Percentiles rank a stretch among this genome's conserved stretches.
Conservation (phyloP, 805 yeast genomes). For the Starmerella sirachaensis region DNA sequence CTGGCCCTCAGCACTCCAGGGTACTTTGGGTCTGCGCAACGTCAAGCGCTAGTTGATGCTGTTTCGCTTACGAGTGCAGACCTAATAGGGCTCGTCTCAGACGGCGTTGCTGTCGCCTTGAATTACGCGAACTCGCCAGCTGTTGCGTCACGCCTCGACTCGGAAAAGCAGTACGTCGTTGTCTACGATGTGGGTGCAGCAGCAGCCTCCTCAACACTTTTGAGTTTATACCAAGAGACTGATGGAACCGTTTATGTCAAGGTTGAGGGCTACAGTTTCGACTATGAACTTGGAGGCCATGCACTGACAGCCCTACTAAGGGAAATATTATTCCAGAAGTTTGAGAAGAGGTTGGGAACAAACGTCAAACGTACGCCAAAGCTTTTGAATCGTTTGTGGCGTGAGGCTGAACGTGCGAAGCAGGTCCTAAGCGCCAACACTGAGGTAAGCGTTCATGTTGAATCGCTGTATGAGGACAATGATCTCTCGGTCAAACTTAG, state of each 20-base stretch:
- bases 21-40: constrained; percentile 48
- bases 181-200: constrained; percentile 92
- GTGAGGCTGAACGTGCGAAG: constrained; percentile 82
- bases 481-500: constrained; percentile 61
- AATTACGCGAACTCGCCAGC: constrained; percentile 54
- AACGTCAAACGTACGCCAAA: constrained; percentile 37
- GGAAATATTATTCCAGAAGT: constrained; percentile 47
- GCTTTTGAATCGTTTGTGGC: constrained; percentile 56
- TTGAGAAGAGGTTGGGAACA: constrained; percentile 36
- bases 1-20: constrained; percentile 72
- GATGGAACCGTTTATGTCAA: constrained; percentile 35
- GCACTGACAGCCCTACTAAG: constrained; percentile 54
- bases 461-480: constrained; percentile 56
- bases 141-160: constrained; percentile 28
- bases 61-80: constrained; percentile 56
- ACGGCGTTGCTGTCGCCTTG: constrained; percentile 83
- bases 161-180: constrained; percentile 46
- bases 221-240: constrained; percentile 26
- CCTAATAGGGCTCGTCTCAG: constrained; percentile 63
- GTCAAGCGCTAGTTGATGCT: constrained; percentile 61
- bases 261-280: constrained; percentile 61
- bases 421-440: constrained; percentile 73
- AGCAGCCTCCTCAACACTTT: constrained; percentile 75
- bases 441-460: constrained; percentile 68
- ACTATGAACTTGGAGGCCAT: constrained; percentile 64